Percentiles rank a stretch among this genome's conserved stretches.
These are phyloP conservation scores for Sordaria brevicollis DNA, from an alignment of 495 filamentous ascomycete genomes.

Conservation along the genomic window DNA sequence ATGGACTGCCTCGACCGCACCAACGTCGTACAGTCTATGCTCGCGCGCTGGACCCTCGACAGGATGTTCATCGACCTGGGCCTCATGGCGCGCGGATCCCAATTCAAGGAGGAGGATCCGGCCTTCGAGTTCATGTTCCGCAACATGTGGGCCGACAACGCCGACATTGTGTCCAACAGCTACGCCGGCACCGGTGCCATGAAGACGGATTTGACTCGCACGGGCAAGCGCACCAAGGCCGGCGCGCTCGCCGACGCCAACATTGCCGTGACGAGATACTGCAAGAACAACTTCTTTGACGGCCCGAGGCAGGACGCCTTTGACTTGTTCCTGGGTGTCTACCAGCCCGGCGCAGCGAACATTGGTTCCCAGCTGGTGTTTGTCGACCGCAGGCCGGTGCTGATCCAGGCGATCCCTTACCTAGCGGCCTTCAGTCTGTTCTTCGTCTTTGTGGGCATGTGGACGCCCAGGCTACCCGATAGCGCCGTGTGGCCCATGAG, in stretches of 20 bases:
- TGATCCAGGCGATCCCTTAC: conserved; percentile 87
- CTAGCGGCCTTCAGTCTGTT: conserved; percentile 80
- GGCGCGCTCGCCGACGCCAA: conserved; percentile 73
- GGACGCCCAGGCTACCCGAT: conserved; percentile 57
- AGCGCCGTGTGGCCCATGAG: conserved; percentile 66
- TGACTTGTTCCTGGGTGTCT: conserved; percentile 82
- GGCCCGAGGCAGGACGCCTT: conserved; percentile 91
- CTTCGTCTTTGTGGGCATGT: conserved; percentile 67
- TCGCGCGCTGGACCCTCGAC: conserved; percentile 78
- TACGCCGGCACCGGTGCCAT: conserved; percentile 93
- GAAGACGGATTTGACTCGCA: conserved; percentile 92
- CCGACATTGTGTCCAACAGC: conserved; percentile 80
- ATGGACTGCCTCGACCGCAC: conserved; percentile 99
- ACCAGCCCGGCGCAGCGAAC: conserved; percentile 56
- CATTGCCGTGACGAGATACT: conserved; percentile 76
- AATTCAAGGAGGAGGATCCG: conserved; percentile 55
- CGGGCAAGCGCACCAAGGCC: conserved; percentile 71
- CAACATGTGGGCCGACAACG: conserved; percentile 97
- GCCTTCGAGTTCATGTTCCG: conserved; percentile 82
- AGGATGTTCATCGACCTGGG: conserved; percentile 77
- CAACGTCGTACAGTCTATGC: conserved; percentile 94
- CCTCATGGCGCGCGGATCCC: conserved; percentile 58
- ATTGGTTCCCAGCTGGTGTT: conserved; percentile 61
- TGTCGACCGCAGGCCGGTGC: conserved; percentile 72
- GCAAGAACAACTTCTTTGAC: conserved; percentile 84